A percentile compares a stretch with the other conserved stretches of the same genome.
Conservation (phyloP, 257 asterid genomes). For the Petrea volubilis region DNA sequence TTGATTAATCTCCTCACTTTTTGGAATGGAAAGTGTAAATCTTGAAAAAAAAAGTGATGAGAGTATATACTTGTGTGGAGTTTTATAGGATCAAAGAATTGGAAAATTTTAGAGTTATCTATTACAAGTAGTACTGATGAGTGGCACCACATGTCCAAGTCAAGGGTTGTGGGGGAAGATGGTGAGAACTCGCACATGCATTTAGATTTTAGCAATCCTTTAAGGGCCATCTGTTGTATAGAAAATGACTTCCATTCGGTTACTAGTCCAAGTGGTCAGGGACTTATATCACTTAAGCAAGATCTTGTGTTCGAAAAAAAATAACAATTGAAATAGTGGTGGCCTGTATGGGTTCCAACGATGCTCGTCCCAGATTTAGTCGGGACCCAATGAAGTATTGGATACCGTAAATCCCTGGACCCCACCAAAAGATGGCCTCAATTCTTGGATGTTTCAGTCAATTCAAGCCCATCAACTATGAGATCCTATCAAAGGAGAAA, state of each 20-base stretch:
- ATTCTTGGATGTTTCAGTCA: constrained; percentile 2
- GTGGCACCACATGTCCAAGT: constrained; percentile 23
- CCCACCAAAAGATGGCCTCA: no score
- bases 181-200: constrained; percentile 16
- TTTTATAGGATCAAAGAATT: constrained; percentile 2
- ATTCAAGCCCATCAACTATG: background rate
- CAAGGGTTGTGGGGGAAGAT: constrained; percentile 11
- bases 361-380: no score
- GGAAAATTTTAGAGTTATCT: background rate
- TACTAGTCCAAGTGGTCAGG: no score
- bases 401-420: no score
- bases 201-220: background rate
- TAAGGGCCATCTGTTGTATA: background rate
- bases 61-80: background rate
- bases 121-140: background rate
- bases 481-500: background rate
- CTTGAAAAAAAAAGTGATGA: background rate
- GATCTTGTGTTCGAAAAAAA: no score
- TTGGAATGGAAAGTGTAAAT: background rate
- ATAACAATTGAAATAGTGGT: no score
- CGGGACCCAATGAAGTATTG: no score
- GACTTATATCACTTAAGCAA: no score
- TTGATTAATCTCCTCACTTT: background rate
- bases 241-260: no score
- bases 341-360: no score